phyloP scores from a whole-genome alignment of 1,139 yeast genomes.

The Trichomonascaceae sp. region DNA sequence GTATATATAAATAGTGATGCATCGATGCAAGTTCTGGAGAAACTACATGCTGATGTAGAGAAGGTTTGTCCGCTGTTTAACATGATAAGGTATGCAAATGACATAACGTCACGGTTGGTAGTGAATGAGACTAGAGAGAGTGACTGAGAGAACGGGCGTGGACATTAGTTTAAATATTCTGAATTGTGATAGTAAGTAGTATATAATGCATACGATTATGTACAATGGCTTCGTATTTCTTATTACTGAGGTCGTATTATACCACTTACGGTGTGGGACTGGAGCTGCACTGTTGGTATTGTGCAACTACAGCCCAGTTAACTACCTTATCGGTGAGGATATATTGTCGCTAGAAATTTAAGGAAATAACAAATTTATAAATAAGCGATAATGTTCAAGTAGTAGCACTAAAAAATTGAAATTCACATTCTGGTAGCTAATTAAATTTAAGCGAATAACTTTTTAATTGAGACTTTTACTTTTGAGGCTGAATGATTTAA shows the following conservation, averaged over 20 bases:
- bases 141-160: not conserved
- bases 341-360: not conserved
- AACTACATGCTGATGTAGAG: conserved; percentile 11
- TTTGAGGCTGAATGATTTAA: too few species aligned
- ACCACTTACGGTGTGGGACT: too few species aligned
- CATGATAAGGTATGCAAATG: conserved; percentile 6
- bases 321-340: not conserved
- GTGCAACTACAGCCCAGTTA: not conserved
- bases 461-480: too few species aligned
- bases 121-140: not conserved
- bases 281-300: too few species aligned
- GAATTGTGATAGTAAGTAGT: too few species aligned
- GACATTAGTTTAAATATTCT: not conserved
- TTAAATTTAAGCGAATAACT: too few species aligned
- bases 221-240: too few species aligned
- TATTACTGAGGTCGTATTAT: not conserved
- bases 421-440: too few species aligned
- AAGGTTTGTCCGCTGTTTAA: conserved; percentile 12
- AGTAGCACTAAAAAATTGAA: too few species aligned
- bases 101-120: conserved; percentile 5
- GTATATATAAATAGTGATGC: conserved; percentile 5
- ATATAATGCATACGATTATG: too few species aligned
- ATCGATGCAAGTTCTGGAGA: conserved; percentile 1
- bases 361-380: too few species aligned
- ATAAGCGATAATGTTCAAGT: too few species aligned